Evolutionary conservation across 805 yeast genomes (phyloP).

Genomic region (Metschnikowia lachancei): DNA sequence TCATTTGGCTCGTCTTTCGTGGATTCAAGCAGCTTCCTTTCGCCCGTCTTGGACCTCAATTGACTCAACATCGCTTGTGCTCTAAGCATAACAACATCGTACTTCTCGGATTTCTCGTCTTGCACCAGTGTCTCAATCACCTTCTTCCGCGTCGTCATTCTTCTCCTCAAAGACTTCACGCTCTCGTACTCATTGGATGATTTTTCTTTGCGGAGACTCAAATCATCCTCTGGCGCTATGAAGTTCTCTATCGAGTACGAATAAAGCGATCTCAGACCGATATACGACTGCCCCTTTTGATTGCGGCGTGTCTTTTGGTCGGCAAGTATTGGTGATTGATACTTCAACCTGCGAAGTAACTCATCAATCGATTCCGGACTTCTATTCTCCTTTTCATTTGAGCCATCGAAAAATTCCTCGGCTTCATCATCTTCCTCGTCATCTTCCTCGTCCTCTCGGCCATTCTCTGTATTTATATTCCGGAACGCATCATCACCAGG

Average conservation of each 20-base stretch:
- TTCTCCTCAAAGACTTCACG: slow-evolving; percentile 35
- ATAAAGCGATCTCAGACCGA: slow-evolving; percentile 6
- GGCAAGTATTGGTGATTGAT: slow-evolving; percentile 3
- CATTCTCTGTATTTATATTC: slow-evolving; percentile 12
- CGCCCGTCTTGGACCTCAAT: slow-evolving; percentile 21
- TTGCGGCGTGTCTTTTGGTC: slow-evolving; percentile 7
- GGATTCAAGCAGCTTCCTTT: not conserved
- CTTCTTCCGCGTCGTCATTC: slow-evolving; percentile 36
- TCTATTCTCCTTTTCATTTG: slow-evolving; percentile 12
- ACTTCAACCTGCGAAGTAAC: slow-evolving; percentile 18
- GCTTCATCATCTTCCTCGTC: slow-evolving; percentile 17
- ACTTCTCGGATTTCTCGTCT: slow-evolving; percentile 9
- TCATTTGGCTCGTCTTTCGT: not conserved
- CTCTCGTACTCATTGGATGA: slow-evolving; percentile 31
- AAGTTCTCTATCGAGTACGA: slow-evolving; percentile 7
- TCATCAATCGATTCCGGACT: slow-evolving; percentile 18
- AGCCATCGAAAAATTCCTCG: slow-evolving; percentile 16
- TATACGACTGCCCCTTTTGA: slow-evolving; percentile 5
- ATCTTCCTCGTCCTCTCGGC: slow-evolving; percentile 10
- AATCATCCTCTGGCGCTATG: slow-evolving; percentile 3
- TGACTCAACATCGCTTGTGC: slow-evolving; percentile 42
- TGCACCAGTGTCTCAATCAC: slow-evolving; percentile 22
- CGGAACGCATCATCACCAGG: slow-evolving; percentile 1
- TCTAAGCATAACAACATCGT: slow-evolving; percentile 29
- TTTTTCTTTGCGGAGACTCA: slow-evolving; percentile 6